Base-by-base conservation (phyloP, 192 early-diverging fungal genomes). In the Coemansia sp. region DNA sequence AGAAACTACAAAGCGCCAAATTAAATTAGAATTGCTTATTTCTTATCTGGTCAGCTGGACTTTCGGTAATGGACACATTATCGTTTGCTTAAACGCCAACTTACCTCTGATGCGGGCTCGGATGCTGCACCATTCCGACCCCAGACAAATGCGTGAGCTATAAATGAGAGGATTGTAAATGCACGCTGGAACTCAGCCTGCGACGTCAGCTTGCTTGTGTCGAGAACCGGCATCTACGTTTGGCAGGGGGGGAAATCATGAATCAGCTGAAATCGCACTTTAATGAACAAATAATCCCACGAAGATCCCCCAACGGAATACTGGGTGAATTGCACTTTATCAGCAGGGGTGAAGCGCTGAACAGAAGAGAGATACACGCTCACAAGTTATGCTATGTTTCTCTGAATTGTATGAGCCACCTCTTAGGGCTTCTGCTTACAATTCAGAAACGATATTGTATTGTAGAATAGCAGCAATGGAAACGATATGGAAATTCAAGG, bases 111-210 rank as follows among this genome's bases (percentile, higher is more conserved):
- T 21, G 74, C 74, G 5, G 68, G 64, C 64, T 77, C 74, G 43
- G 76, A 84, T 22, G 80, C 79, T 21, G 73, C 71, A 38, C 91
- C 87, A 54, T 87, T 86, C 47, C 92, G 88, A 18, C 93, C 91
- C 92, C 93, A 94, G 4, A 98, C 86, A 71, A 89, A 96, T 13
- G 88, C 90, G 59, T 96, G 94, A 6, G 89, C 91, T 48, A 98
- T 77, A 67, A 94, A 90, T 30, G 89, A 90, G 14, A 96, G 78
- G 23, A 96, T 82, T 21, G 90, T 61, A 60, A 91, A 96, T n/a
- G 90, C 94, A 45, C 96, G 81, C 53, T 87, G 84, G 63, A 85
- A 88, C 75, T 97, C 93, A 43, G 84, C 78, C 44, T 73, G 65
- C 3, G 79, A 86, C 37, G 64, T 55, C 27, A 94, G 82, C 9